Conservation (phyloP, 2,329 filamentous ascomycete species). For the Xylariaceae sp. region DNA sequence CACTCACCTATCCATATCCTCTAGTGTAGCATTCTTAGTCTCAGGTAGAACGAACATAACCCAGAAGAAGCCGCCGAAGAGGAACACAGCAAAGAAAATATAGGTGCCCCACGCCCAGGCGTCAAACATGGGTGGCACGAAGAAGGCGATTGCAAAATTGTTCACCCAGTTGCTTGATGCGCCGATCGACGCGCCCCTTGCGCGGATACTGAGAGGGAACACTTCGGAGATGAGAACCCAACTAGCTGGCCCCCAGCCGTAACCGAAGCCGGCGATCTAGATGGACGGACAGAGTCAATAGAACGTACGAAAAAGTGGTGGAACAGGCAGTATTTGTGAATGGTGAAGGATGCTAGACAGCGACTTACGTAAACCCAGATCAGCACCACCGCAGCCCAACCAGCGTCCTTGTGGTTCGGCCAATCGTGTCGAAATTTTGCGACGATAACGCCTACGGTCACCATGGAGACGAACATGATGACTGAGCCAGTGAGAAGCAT, state of each 20-base stretch:
- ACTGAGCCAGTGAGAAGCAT: slow-evolving; percentile 48
- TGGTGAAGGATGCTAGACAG: too few species aligned
- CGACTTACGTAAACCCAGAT: slow-evolving; percentile 53
- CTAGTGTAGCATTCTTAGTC: slow-evolving; percentile 54
- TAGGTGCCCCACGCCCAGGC: slow-evolving; percentile 55
- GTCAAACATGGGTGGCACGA: slow-evolving; percentile 62
- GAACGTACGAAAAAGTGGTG: too few species aligned
- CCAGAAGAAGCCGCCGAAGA: slow-evolving; percentile 53
- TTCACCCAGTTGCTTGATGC: slow-evolving; percentile 64
- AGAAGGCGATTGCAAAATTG: slow-evolving; percentile 64
- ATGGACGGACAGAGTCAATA: too few species aligned
- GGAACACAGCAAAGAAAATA: slow-evolving; percentile 62
- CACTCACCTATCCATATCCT: slow-evolving; percentile 42
- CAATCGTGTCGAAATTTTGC: slow-evolving; percentile 51
- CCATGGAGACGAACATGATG: slow-evolving; percentile 49
- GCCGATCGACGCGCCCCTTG: slow-evolving; percentile 64
- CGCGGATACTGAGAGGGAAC: slow-evolving; percentile 62
- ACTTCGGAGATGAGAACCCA: slow-evolving; percentile 59
- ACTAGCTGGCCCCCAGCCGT: slow-evolving; percentile 57
- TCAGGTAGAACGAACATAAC: slow-evolving; percentile 47
- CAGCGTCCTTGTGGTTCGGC: slow-evolving; percentile 47
- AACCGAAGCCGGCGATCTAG: slow-evolving; percentile 60
- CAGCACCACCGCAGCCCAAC: slow-evolving; percentile 41
- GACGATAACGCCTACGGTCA: slow-evolving; percentile 58
- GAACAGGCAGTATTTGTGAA: too few species aligned